Conservation (phyloP, 75 land plant species). For the Cryptomeria japonica region DNA sequence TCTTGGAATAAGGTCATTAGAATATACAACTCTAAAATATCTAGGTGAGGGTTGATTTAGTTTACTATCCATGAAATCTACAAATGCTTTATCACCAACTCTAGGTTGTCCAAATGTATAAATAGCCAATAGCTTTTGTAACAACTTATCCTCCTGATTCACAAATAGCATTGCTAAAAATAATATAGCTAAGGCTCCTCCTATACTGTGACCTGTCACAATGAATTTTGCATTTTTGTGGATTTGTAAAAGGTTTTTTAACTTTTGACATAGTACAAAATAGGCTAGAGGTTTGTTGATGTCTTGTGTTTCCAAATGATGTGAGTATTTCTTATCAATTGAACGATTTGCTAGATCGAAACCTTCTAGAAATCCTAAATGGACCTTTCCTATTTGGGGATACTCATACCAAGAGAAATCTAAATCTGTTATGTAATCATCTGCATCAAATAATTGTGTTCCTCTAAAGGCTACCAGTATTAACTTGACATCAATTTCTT, state of each 20-base stretch:
- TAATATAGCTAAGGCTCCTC: conserved; percentile 34
- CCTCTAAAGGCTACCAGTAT: too few relatives aligned
- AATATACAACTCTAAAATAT: conserved; percentile 39
- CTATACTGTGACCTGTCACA: conserved; percentile 43
- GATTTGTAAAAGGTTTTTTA: conserved; percentile 13
- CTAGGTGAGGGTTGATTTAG: not conserved
- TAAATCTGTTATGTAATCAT: conserved; percentile 65
- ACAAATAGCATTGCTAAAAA: conserved; percentile 16
- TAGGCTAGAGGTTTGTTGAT: conserved; percentile 10
- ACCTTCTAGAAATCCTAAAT: conserved; percentile 59
- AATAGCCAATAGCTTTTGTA: conserved; percentile 13
- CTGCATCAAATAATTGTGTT: conserved; percentile 53
- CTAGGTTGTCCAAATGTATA: conserved; percentile 46
- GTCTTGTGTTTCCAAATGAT: not conserved
- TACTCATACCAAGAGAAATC: conserved; percentile 61
- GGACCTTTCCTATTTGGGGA: conserved; percentile 38
- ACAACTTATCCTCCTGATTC: not conserved
- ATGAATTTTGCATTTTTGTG: conserved; percentile 31
- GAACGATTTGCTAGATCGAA: conserved; percentile 26
- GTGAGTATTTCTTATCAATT: too few relatives aligned
- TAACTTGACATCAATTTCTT: too few relatives aligned
- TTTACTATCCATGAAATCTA: not conserved
- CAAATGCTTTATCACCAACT: conserved; percentile 34
- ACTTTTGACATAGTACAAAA: conserved; percentile 16
- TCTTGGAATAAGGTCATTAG: conserved; percentile 34